Evolutionary conservation across 768 basidiomycete species (phyloP).

Genomic region (Auricularia auricula-judae): DNA sequence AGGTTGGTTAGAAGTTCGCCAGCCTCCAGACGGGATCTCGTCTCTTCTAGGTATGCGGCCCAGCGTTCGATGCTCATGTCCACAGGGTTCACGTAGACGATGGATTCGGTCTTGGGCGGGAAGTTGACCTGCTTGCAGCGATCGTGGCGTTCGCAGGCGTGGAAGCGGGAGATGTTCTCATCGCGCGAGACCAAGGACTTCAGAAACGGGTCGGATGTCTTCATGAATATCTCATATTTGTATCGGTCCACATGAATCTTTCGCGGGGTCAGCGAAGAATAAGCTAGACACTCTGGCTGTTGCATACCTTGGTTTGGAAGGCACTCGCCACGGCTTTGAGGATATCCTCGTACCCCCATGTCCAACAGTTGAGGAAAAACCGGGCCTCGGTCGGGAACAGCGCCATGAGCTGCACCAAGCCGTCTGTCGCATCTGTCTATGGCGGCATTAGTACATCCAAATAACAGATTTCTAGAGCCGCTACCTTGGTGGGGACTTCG

Average conservation of each 20-base stretch:
- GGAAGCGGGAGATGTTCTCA: slow-evolving; percentile 61
- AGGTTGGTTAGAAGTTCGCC: slow-evolving; percentile 46
- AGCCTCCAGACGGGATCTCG: slow-evolving; percentile 29
- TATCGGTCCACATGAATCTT: slow-evolving; percentile 90
- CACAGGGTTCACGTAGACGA: slow-evolving; percentile 81
- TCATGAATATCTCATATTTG: slow-evolving; percentile 58
- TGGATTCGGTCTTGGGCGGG: slow-evolving; percentile 30
- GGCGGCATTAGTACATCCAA: neutral
- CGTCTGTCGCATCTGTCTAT: slow-evolving; percentile 48
- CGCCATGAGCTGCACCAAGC: slow-evolving; percentile 58
- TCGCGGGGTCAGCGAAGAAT: neutral
- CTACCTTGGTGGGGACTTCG: slow-evolving; percentile 51
- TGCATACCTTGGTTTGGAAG: slow-evolving; percentile 51
- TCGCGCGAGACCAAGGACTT: slow-evolving; percentile 50
- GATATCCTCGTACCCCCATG: slow-evolving; percentile 92
- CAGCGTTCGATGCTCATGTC: slow-evolving; percentile 50
- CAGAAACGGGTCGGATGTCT: slow-evolving; percentile 49
- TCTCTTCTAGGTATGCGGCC: slow-evolving; percentile 38
- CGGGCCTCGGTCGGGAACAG: slow-evolving; percentile 51
- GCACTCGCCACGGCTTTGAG: slow-evolving; percentile 60
- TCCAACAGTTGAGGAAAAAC: slow-evolving; percentile 92
- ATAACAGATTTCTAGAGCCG: neutral
- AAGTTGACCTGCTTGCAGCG: slow-evolving; percentile 52
- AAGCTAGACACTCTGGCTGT: neutral
- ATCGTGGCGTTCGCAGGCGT: slow-evolving; percentile 82